Base-by-base conservation (phyloP, 108 stramenopile genomes). In the Fistulifera pelliculosa region DNA sequence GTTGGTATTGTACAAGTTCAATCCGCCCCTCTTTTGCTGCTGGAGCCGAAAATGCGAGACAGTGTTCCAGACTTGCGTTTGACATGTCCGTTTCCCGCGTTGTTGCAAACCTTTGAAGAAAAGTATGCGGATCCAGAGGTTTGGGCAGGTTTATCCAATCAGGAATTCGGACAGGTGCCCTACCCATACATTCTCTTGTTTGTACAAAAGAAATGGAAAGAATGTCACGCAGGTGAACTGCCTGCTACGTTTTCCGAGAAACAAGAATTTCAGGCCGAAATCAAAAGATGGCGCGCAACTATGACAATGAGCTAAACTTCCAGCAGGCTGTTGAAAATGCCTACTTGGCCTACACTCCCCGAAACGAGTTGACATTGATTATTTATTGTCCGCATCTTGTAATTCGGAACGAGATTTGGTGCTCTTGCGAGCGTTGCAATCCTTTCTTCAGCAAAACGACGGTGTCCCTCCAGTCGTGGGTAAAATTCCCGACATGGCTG, bases 401-500 rank as follows among this genome's bases (percentile, higher is more conserved):
- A 35, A 35, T 35, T 35, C 31, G 31, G 31, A 59, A 71, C 22
- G 31, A 3, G 31, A 35, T 8, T 35, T 35, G 31, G 31, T 35
- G 31, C 31, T 35, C 42, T 56, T 62, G 5, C 38, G 53, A 21
- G 85, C 79, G 15, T 57, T 87, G 58, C 49, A 70, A 49, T 65
- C 45, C 14, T 93, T 85, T 52, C 41, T 83, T 41, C 28, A 61
- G 16, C 24, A 65, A 6, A 57, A 71, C 42, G 69, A 75, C 42
- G 56, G 70, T 18, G 69, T 65, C n/a, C 81, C 86, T 19, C 97
- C 97, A 1, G 47, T 98, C 27, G 65, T 81, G 43, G 95, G 94
- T 0, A 70, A 65, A 3, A 77, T 98, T 24, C 97, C 97, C 0
- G 97, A 98, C 64, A 95, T 95, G 94, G 90, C 93, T 1, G 76